These are phyloP conservation scores for Aureobasidium sp. DNA, from an alignment of 2,329 filamentous ascomycete species.

Conservation along the genomic window DNA sequence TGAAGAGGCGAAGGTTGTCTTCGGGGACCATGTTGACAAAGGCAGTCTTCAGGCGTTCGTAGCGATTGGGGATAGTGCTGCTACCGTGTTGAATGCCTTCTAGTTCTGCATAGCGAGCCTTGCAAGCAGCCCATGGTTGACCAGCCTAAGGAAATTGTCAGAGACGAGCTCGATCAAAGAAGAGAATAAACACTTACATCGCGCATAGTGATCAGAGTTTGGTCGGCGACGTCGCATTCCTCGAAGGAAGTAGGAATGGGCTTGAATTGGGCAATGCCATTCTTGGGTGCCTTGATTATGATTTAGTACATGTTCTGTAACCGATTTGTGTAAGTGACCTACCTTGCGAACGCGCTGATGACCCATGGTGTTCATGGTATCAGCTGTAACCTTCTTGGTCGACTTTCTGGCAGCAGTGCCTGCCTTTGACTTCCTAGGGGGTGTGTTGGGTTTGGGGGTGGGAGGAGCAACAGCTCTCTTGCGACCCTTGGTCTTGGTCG, in stretches of 20 bases:
- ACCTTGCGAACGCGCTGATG: not conserved
- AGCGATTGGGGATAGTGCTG: constrained; percentile 34
- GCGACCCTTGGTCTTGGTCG: not conserved
- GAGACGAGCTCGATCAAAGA: not conserved
- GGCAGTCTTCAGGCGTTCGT: constrained; percentile 34
- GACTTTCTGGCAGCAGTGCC: not conserved
- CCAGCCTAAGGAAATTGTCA: not conserved
- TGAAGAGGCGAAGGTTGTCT: constrained; percentile 30
- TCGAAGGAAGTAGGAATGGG: constrained; percentile 22
- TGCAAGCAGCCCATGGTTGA: constrained; percentile 25
- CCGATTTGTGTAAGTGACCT: not conserved
- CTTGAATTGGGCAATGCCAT: constrained; percentile 19
- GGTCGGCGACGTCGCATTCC: constrained; percentile 26
- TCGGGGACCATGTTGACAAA: constrained; percentile 32
- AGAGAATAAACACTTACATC: constrained; percentile 18
- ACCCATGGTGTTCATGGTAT: not conserved
- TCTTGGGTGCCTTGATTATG: not conserved
- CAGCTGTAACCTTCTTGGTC: not conserved
- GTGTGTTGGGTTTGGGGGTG: not conserved
- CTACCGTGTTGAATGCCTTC: constrained; percentile 30
- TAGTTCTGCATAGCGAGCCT: constrained; percentile 22
- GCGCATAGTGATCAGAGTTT: constrained; percentile 24
- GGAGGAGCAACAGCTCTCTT: not conserved
- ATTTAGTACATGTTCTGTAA: not conserved
- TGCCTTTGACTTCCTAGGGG: not conserved